These are phyloP conservation scores for Carex kokanica DNA, from an alignment of 176 grass and related monocot species.

Conservation along the genomic window DNA sequence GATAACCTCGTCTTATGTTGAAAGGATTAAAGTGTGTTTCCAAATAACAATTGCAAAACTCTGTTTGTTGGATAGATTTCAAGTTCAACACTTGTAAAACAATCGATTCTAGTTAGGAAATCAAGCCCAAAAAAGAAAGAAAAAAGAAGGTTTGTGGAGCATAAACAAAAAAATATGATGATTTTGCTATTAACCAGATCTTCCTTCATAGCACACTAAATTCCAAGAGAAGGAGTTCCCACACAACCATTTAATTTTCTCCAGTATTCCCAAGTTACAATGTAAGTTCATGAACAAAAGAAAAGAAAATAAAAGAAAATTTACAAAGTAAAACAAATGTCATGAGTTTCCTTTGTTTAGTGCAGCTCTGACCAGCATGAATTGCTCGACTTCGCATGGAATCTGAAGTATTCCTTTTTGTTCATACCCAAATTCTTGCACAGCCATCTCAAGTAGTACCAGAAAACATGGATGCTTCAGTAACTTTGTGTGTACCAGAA, in stretches of 20 bases:
- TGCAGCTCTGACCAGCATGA: conserved; percentile 29
- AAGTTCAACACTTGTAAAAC: not conserved
- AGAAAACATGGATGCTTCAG: conserved; percentile 45
- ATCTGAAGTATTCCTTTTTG: conserved; percentile 60
- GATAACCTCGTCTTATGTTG: not conserved
- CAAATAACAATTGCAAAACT: conserved; percentile 1
- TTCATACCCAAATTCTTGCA: conserved; percentile 54
- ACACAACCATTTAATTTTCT: conserved; percentile 1
- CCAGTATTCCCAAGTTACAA: not conserved
- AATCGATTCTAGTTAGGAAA: not conserved
- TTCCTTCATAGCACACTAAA: not conserved
- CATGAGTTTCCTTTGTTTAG: conserved; percentile 34
- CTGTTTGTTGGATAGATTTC: not conserved
- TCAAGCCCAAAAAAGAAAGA: not conserved
- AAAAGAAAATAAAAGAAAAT: not conserved
- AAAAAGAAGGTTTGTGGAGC: too few species aligned
- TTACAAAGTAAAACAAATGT: conserved; percentile 21
- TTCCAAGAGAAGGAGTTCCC: not conserved
- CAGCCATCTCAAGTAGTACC: conserved; percentile 44
- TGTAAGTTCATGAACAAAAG: conserved; percentile 6
- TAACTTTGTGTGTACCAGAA: conserved; percentile 53
- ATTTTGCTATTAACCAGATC: not conserved
- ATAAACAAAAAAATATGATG: not conserved
- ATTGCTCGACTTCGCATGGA: conserved; percentile 46
- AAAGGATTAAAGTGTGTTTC: not conserved